These are phyloP conservation scores for Venturia pyrina DNA, from an alignment of 2,329 filamentous ascomycete genomes.

Conservation along the genomic window DNA sequence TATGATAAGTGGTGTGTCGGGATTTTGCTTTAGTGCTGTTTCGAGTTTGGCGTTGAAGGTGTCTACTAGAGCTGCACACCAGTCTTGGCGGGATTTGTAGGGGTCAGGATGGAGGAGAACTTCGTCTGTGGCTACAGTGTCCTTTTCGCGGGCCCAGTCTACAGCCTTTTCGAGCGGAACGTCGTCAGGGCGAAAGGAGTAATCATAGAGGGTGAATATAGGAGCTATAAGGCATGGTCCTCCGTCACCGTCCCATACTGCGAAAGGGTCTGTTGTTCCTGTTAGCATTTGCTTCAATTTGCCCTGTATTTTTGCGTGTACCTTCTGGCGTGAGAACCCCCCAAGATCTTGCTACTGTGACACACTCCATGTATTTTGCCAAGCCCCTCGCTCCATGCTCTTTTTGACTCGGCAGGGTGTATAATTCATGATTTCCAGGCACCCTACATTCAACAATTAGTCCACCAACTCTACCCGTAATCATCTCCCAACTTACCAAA, in stretches of 20 bases:
- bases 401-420: constrained; percentile 36
- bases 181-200: constrained; percentile 43
- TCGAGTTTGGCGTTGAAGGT: constrained; percentile 32
- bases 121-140: constrained; percentile 37
- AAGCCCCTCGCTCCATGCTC: constrained; percentile 33
- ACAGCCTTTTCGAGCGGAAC: constrained; percentile 39
- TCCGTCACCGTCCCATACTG: constrained; percentile 43
- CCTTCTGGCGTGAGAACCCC: constrained; percentile 41
- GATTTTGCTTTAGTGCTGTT: constrained; percentile 21
- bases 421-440: constrained; percentile 51
- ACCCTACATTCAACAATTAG: constrained; percentile 22
- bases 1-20: constrained; percentile 30
- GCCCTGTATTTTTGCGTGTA: not conserved
- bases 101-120: constrained; percentile 36
- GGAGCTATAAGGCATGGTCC: constrained; percentile 42
- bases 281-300: not conserved
- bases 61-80: constrained; percentile 34
- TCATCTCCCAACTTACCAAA: constrained; percentile 32
- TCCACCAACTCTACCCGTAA: constrained; percentile 45
- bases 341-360: constrained; percentile 41
- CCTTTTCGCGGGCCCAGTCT: constrained; percentile 35
- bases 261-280: constrained; percentile 40
- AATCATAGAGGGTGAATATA: constrained; percentile 51
- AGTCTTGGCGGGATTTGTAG: constrained; percentile 33
- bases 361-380: constrained; percentile 45